These are phyloP conservation scores for Coemansia sp. DNA, from an alignment of 192 early-diverging fungal species.

Conservation along the genomic window DNA sequence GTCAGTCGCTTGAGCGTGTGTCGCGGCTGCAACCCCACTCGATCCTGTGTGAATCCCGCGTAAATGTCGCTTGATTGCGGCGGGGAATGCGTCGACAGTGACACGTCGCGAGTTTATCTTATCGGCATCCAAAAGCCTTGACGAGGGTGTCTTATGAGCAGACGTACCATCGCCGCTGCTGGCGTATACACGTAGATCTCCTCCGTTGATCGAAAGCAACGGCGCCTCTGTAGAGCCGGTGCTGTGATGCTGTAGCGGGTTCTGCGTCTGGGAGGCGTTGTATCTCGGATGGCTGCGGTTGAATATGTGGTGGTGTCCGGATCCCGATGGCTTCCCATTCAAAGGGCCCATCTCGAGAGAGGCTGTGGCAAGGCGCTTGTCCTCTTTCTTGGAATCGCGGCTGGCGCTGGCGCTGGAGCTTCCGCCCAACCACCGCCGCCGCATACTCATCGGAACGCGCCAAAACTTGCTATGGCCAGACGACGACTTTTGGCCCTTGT, in stretches of 20 bases:
- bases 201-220: neutral
- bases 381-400: constrained; percentile 5
- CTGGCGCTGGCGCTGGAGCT: constrained; percentile 5
- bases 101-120: constrained; percentile 35
- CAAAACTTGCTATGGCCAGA: constrained; percentile 29
- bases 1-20: neutral
- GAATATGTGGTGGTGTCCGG: constrained; percentile 13
- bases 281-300: neutral
- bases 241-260: constrained; percentile 3
- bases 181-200: neutral
- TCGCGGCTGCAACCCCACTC: neutral
- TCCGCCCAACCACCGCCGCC: constrained; percentile 47
- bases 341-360: constrained; percentile 18
- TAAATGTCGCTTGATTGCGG: constrained; percentile 43
- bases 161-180: neutral
- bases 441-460: constrained; percentile 41
- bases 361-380: constrained; percentile 7
- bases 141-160: constrained; percentile 9
- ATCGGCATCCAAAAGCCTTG: constrained; percentile 9
- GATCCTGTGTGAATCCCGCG: constrained; percentile 22
- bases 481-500: constrained; percentile 17
- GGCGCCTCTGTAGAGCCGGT: neutral
- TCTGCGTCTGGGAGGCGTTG: neutral
- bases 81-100: constrained; percentile 54
- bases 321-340: constrained; percentile 1